Base-by-base conservation (phyloP, 2,329 filamentous ascomycete species). In the Aspergillus arachidicola region DNA sequence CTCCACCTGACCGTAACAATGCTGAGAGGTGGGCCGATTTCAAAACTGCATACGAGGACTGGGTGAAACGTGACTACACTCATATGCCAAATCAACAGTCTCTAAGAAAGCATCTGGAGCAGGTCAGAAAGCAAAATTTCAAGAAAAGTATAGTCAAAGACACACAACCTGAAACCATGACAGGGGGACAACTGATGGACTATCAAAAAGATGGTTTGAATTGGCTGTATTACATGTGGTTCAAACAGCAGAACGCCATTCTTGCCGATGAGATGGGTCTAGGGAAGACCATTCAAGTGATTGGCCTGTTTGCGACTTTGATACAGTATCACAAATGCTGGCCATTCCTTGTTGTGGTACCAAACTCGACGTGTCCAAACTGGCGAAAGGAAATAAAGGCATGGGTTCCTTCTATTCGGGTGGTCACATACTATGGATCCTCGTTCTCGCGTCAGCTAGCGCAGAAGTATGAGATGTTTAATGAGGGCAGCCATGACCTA, bases 191-290 rank as follows among this genome's bases (percentile, higher is more conserved):
- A 67, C 82, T 98, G 63, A 98, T 98, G 94, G 87, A 88, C 38
- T 98, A 99, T 72, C 95, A 99, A 75, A 80, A 96, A 51, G 92
- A 97, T 63, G 95, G 95, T 23, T 82, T 97, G 58, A 97, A 98
- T 72, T 99, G 95, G 94, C 86, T 99, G 2, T 89, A 97, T 63
- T 94, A 91, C 75, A 95, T 95, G 73, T 98, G 92, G 83, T 91
- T 93, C 71, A 84, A 86, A 57, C 85, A 89, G 69, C 89, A 91
- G 73, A 98, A 95, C 72, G 91, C 93, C 32, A 94, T 98, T 63
- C 85, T 98, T 7, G 95, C 95, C 0, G 95, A 99, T 73, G 95
- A 99, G 75, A 99, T 99, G 95, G 95, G 95, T 46, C 86, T 99
- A 2, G 95, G 95, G 36, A 99, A 99, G 81, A 99, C 95, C 0